Evolutionary conservation across 441 rosid genomes (phyloP).

Genomic region (Corymbia calophylla): DNA sequence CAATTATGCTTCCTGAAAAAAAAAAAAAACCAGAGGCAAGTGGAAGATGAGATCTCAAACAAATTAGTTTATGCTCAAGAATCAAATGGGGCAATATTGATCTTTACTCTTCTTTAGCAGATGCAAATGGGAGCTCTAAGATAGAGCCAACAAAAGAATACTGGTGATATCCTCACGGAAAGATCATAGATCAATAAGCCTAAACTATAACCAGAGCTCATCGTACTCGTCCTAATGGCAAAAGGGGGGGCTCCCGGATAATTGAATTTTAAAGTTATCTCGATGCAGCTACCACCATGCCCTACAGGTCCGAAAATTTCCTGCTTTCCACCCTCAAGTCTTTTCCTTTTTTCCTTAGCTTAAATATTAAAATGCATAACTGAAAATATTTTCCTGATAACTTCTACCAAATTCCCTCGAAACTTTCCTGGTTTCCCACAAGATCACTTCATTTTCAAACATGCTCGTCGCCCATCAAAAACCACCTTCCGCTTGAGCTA

Average conservation of each 20-base stretch:
- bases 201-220: not conserved
- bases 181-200: not conserved
- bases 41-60: not conserved
- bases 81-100: not conserved
- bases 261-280: not conserved
- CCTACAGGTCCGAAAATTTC: not conserved
- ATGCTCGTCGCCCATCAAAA: not conserved
- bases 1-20: not conserved
- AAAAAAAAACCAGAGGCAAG: not conserved
- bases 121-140: not conserved
- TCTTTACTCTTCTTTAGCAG: not conserved
- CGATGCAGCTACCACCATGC: not conserved
- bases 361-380: not conserved
- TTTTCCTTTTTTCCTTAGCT: not conserved
- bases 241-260: not conserved
- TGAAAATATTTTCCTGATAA: not conserved
- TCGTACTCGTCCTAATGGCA: not conserved
- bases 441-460: not conserved
- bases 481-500: not conserved
- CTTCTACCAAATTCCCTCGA: not conserved
- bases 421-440: not conserved
- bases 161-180: not conserved
- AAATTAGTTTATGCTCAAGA: not conserved
- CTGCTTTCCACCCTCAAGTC: not conserved
- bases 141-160: not conserved